Conservation (phyloP, 768 basidiomycete genomes). For the Suillus hirtellus region DNA sequence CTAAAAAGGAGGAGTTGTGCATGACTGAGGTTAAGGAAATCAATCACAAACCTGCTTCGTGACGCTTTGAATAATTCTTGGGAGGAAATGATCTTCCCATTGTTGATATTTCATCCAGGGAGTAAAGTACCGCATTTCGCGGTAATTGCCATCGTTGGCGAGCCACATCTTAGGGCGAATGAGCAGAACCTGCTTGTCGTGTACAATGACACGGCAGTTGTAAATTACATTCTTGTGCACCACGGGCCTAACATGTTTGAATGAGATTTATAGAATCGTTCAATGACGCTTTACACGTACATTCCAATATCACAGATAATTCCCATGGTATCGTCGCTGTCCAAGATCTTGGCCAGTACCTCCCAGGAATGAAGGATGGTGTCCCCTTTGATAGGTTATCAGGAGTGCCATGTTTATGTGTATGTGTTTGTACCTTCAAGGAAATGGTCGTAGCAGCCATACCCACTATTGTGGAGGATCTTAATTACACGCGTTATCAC, state of each 20-base stretch:
- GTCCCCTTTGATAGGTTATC: constrained; percentile 60
- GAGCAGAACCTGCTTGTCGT: constrained; percentile 83
- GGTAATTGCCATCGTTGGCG: constrained; percentile 98
- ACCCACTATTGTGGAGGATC: constrained; percentile 58
- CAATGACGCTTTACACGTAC: constrained; percentile 44
- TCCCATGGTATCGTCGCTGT: constrained; percentile 73
- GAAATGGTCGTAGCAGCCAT: constrained; percentile 97
- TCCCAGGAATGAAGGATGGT: constrained; percentile 98
- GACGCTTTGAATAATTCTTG: constrained; percentile 82
- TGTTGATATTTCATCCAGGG: constrained; percentile 91
- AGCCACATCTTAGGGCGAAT: constrained; percentile 99
- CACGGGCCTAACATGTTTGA: constrained; percentile 68
- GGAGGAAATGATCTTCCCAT: constrained; percentile 90
- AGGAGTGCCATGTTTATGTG: not conserved
- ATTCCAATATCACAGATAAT: constrained; percentile 98
- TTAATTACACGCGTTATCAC: not conserved
- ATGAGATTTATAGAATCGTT: not conserved
- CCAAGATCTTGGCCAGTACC: constrained; percentile 87
- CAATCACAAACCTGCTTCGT: constrained; percentile 73
- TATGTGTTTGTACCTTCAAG: constrained; percentile 68
- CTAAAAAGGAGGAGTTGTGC: constrained; percentile 38
- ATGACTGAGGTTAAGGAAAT: not conserved
- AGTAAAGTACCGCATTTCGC: constrained; percentile 86
- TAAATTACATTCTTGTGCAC: constrained; percentile 98
- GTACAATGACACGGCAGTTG: constrained; percentile 91